Conservation (phyloP, 495 filamentous ascomycete species). For the Symbiotaphrina buchneri region DNA sequence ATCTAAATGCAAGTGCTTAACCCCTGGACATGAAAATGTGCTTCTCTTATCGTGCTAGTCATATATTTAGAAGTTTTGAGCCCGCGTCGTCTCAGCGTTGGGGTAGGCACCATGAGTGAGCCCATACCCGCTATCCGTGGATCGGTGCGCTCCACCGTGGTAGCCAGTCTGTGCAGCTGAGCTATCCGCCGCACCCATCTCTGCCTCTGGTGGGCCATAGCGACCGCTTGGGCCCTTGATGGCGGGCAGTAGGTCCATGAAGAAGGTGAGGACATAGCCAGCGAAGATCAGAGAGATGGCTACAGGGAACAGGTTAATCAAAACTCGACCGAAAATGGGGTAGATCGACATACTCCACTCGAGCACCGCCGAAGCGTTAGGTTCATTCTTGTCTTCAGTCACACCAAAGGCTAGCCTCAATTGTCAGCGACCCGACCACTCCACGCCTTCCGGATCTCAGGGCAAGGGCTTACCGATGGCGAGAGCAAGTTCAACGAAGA, state of each 20-base stretch:
- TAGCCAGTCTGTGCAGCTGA: neutral
- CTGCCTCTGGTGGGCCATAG: conserved; percentile 6
- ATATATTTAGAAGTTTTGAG: too few relatives aligned
- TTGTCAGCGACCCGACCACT: neutral
- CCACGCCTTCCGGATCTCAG: neutral
- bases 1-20: too few relatives aligned
- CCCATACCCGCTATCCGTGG: too few relatives aligned
- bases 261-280: conserved; percentile 73
- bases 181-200: conserved; percentile 2
- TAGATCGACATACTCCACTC: conserved; percentile 36
- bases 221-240: conserved; percentile 36
- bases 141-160: too few relatives aligned
- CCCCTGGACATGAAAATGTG: too few relatives aligned
- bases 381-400: conserved; percentile 9
- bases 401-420: conserved; percentile 18
- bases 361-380: conserved; percentile 22
- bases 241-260: conserved; percentile 70
- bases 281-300: conserved; percentile 76
- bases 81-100: too few relatives aligned
- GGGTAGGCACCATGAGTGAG: too few relatives aligned
- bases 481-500: conserved; percentile 17
- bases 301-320: conserved; percentile 8
- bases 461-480: conserved; percentile 9
- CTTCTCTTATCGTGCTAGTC: too few relatives aligned
- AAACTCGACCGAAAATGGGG: neutral